A percentile compares a stretch with the other conserved stretches of the same genome.
phyloP scores from a whole-genome alignment of 2,329 filamentous ascomycete species.

The Phaeosphaeria sp. region DNA sequence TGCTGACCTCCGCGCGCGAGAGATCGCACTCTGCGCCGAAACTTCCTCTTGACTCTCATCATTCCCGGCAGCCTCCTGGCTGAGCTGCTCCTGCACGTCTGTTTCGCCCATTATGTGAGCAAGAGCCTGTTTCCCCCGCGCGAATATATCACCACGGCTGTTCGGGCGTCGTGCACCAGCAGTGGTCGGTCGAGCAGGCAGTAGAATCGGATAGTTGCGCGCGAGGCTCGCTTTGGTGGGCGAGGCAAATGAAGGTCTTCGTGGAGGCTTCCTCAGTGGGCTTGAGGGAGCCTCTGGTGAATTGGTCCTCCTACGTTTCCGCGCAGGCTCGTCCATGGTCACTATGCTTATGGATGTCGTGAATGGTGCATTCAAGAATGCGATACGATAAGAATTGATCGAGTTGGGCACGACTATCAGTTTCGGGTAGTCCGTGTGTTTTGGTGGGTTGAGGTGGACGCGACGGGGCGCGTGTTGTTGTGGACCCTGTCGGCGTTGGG shows the following conservation, averaged over 20 bases:
- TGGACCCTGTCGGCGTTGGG: conserved; percentile 24
- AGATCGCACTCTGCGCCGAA: conserved; percentile 11
- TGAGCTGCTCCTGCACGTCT: conserved; percentile 2
- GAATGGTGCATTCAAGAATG: neutral
- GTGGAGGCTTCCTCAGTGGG: conserved; percentile 40
- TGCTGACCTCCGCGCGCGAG: conserved; percentile 12
- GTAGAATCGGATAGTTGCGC: conserved; percentile 46
- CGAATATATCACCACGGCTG: conserved; percentile 16
- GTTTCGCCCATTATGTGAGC: conserved; percentile 26
- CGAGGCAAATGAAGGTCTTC: conserved; percentile 47
- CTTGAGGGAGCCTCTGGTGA: conserved; percentile 33
- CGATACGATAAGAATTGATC: neutral
- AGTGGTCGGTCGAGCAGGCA: conserved; percentile 25
- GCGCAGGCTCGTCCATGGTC: conserved; percentile 41
- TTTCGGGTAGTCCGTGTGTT: conserved; percentile 1
- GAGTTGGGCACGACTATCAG: neutral
- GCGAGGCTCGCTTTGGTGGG: conserved; percentile 50
- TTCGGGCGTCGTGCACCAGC: conserved; percentile 14
- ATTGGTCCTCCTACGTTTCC: conserved; percentile 45
- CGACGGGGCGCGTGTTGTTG: conserved; percentile 36
- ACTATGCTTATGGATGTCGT: neutral
- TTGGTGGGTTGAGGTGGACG: conserved; percentile 23
- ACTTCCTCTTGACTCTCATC: conserved; percentile 2
- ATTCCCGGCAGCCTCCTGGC: neutral
- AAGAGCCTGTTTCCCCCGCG: conserved; percentile 29